These are phyloP conservation scores for Cladophialophora yegresii DNA, from an alignment of 2,329 filamentous ascomycete species.

Conservation along the genomic window DNA sequence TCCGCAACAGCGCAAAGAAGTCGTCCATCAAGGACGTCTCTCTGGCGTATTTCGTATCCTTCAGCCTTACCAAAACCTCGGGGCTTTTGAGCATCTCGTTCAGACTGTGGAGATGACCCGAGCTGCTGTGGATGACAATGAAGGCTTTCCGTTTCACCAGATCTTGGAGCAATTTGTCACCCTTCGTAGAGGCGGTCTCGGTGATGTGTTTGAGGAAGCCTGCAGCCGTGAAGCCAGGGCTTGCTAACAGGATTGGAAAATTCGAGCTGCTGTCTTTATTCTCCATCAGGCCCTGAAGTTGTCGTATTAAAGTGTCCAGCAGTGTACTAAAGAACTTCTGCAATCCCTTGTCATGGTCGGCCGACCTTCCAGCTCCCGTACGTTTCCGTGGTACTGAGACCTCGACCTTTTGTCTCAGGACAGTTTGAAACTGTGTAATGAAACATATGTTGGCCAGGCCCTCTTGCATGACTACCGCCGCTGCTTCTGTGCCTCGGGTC, in stretches of 20 bases:
- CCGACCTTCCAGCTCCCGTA: slow-evolving; percentile 43
- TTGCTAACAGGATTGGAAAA: slow-evolving; percentile 76
- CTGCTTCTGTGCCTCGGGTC: slow-evolving; percentile 76
- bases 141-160: slow-evolving; percentile 59
- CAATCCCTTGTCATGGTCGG: slow-evolving; percentile 62
- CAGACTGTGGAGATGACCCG: slow-evolving; percentile 82
- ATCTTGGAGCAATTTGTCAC: slow-evolving; percentile 68
- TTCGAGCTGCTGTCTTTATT: slow-evolving; percentile 44
- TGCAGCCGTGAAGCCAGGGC: slow-evolving; percentile 81
- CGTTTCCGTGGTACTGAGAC: slow-evolving; percentile 52
- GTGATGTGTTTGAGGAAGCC: slow-evolving; percentile 77
- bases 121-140: slow-evolving; percentile 77
- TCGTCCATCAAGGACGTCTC: slow-evolving; percentile 84
- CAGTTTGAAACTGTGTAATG: slow-evolving; percentile 53
- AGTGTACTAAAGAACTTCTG: slow-evolving; percentile 76
- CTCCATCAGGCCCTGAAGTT: slow-evolving; percentile 68
- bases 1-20: slow-evolving; percentile 74
- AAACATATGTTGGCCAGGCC: slow-evolving; percentile 55
- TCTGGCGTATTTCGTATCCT: slow-evolving; percentile 82
- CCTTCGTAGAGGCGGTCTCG: slow-evolving; percentile 61
- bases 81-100: slow-evolving; percentile 82
- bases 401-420: slow-evolving; percentile 53
- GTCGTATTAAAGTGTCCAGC: slow-evolving; percentile 72
- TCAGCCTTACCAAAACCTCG: slow-evolving; percentile 73
- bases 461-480: slow-evolving; percentile 92